Percentiles rank a stretch among this genome's conserved stretches.
Conservation (phyloP, 441 rosid species). For the Populus hybrid region DNA sequence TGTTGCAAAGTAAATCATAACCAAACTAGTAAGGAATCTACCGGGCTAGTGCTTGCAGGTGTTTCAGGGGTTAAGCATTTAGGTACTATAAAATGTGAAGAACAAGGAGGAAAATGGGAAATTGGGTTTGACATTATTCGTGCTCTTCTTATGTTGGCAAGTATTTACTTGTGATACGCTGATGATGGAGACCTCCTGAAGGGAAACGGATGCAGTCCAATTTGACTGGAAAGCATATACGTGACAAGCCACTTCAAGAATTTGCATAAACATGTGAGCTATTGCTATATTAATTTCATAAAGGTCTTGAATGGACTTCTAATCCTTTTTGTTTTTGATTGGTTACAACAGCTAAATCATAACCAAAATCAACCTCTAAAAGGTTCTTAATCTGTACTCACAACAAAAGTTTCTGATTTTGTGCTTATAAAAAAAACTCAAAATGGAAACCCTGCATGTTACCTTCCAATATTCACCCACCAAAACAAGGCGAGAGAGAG, state of each 20-base stretch:
- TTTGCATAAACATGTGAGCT: background rate
- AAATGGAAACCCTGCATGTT: slow-evolving; percentile 1
- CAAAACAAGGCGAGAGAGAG: background rate
- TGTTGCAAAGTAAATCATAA: too few relatives aligned
- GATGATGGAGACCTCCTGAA: background rate
- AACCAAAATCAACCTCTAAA: background rate
- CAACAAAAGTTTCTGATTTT: background rate
- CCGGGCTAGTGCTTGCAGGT: background rate
- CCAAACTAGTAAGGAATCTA: too few relatives aligned
- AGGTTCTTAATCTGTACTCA: slow-evolving; percentile 7
- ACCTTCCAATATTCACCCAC: background rate
- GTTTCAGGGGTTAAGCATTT: background rate
- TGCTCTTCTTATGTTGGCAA: background rate
- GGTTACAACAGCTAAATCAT: background rate
- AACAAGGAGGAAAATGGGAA: background rate
- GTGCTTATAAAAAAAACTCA: background rate
- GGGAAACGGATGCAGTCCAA: background rate
- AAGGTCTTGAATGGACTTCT: background rate
- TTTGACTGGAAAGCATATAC: slow-evolving; percentile 5
- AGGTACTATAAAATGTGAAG: background rate
- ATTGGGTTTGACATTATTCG: background rate
- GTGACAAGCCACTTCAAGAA: background rate
- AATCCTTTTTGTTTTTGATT: background rate
- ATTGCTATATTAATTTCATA: background rate
- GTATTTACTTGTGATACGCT: background rate